Evolutionary conservation across 2,329 filamentous ascomycete species (phyloP).

Genomic region (Alternaria incomplexa): DNA sequence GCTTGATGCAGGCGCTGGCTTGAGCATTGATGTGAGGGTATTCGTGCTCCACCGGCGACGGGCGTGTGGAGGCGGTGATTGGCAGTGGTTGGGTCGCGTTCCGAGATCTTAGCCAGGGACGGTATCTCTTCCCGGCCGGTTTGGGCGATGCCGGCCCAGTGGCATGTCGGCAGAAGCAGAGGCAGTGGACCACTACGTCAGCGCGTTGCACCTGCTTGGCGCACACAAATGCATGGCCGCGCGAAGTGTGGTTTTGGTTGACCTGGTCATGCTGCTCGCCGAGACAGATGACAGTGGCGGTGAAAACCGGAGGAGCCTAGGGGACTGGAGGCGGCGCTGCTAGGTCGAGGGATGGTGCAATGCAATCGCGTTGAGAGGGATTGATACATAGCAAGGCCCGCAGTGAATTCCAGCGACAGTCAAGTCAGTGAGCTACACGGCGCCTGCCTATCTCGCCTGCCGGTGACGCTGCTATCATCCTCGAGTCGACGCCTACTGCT

Average conservation of each 20-base stretch:
- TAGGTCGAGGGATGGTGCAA: not conserved
- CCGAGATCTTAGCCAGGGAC: slow-evolving; percentile 26
- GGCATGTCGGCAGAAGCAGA: slow-evolving; percentile 5
- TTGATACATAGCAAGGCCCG: not conserved
- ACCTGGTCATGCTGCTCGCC: slow-evolving; percentile 15
- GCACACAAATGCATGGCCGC: not conserved
- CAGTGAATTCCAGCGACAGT: not conserved
- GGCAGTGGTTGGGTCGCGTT: slow-evolving; percentile 11
- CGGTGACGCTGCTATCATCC: slow-evolving; percentile 4
- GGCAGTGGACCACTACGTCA: slow-evolving; percentile 30
- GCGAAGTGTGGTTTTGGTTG: slow-evolving; percentile 6
- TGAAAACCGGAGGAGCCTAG: slow-evolving; percentile 11
- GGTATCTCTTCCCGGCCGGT: slow-evolving; percentile 23
- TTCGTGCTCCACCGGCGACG: slow-evolving; percentile 20
- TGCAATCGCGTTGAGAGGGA: not conserved
- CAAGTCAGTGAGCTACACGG: slow-evolving; percentile 19
- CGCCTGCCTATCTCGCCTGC: slow-evolving; percentile 26
- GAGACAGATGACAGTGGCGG: slow-evolving; percentile 15
- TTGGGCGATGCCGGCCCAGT: slow-evolving; percentile 15
- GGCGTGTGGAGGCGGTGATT: slow-evolving; percentile 20
- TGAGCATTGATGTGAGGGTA: slow-evolving; percentile 23
- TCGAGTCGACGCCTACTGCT: not conserved
- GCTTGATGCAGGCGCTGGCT: slow-evolving; percentile 22
- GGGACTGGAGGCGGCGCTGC: not conserved
- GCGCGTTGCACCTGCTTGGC: slow-evolving; percentile 25